These are phyloP conservation scores for Yamadazyma blattariae DNA, from an alignment of 1,139 yeast species.

Conservation along the genomic window DNA sequence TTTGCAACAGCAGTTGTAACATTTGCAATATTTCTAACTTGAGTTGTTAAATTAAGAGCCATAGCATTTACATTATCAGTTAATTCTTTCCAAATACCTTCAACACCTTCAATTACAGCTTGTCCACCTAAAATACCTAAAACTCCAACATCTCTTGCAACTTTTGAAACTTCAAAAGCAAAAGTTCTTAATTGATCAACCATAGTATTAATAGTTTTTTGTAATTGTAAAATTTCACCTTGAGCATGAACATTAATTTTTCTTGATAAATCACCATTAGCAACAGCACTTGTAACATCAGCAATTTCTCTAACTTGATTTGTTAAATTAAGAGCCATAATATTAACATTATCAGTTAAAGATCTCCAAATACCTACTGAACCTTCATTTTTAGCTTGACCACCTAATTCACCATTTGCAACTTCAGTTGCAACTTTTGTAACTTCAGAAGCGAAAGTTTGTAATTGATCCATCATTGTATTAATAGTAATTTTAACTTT, in stretches of 20 bases:
- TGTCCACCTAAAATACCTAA: conserved; percentile 87
- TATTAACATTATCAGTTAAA: conserved; percentile 78
- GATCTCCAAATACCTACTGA: conserved; percentile 87
- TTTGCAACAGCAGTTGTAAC: conserved; percentile 93
- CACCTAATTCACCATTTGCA: conserved; percentile 86
- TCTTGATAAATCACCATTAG: conserved; percentile 73
- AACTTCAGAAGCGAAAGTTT: conserved; percentile 77
- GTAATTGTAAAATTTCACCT: conserved; percentile 76
- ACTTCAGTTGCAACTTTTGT: conserved; percentile 87
- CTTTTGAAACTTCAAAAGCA: conserved; percentile 85
- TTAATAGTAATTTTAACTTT: conserved; percentile 80
- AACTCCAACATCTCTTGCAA: conserved; percentile 88
- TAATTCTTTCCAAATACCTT: conserved; percentile 86
- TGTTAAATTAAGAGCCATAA: conserved; percentile 83
- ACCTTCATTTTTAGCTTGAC: conserved; percentile 81
- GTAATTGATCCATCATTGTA: conserved; percentile 85
- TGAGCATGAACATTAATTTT: conserved; percentile 83
- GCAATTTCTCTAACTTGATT: conserved; percentile 85
- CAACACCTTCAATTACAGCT: conserved; percentile 79
- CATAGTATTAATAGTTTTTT: conserved; percentile 80
- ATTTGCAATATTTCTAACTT: conserved; percentile 85
- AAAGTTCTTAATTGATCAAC: conserved; percentile 85
- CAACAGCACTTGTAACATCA: conserved; percentile 83
- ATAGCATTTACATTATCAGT: conserved; percentile 89
- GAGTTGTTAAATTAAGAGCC: conserved; percentile 85